These are phyloP conservation scores for Gymnopus androsaceus DNA, from an alignment of 1,284 basidiomycete genomes.

Conservation along the genomic window DNA sequence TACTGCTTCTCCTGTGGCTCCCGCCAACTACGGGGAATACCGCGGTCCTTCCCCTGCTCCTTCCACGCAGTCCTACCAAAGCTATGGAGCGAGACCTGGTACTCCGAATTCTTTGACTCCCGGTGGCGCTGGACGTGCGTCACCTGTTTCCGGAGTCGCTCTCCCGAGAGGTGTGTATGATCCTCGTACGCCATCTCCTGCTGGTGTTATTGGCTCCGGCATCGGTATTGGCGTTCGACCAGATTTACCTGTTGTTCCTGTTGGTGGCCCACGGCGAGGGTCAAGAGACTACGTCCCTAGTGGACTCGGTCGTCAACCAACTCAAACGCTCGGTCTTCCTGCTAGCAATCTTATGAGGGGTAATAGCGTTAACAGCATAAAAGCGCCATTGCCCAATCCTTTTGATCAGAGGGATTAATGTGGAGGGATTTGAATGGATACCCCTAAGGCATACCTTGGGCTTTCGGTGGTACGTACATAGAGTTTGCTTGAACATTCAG, in stretches of 20 bases:
- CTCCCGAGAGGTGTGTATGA: neutral
- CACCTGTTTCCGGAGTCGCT: too few relatives aligned
- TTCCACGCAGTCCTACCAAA: neutral
- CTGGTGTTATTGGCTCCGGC: neutral
- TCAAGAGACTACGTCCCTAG: too few relatives aligned
- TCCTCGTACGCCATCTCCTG: neutral
- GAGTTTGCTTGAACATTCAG: too few relatives aligned
- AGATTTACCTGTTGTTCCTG: too few relatives aligned
- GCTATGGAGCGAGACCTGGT: neutral
- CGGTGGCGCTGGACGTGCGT: neutral
- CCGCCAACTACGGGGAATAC: slow-evolving; percentile 1
- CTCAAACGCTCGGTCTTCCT: neutral
- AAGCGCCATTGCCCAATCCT: neutral
- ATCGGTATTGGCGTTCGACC: neutral
- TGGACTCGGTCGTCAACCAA: too few relatives aligned
- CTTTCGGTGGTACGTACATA: neutral
- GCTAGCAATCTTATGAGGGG: neutral
- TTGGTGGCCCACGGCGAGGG: too few relatives aligned
- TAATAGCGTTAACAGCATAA: neutral
- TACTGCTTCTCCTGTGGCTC: neutral
- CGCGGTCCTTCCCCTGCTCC: neutral
- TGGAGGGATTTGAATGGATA: neutral
- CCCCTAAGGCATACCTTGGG: neutral
- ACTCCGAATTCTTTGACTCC: slow-evolving; percentile 5
- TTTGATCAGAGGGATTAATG: slow-evolving; percentile 1